Percentiles rank a stretch among this genome's conserved stretches.
These are phyloP conservation scores for Chlorophyllum brunneum DNA, from an alignment of 768 basidiomycete species.

Conservation along the genomic window DNA sequence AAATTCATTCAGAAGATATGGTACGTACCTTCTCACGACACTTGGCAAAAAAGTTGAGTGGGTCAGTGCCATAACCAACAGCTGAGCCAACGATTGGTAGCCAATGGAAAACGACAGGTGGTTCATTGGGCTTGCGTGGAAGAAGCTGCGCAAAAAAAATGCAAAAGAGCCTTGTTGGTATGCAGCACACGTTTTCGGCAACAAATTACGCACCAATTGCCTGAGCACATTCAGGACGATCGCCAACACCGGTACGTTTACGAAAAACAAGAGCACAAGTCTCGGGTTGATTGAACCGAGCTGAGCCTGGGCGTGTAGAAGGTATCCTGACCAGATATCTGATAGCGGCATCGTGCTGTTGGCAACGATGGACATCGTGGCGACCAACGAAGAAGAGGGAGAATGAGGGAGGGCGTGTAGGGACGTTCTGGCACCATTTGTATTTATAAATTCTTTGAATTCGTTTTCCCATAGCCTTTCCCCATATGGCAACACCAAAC, in stretches of 20 bases:
- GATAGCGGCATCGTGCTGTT: conserved; percentile 36
- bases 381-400: conserved; percentile 1
- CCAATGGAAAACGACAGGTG: conserved; percentile 92
- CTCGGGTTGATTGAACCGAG: conserved; percentile 33
- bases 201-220: conserved; percentile 61
- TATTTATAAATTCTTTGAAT: conserved; percentile 14
- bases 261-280: conserved; percentile 40
- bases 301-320: conserved; percentile 37
- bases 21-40: conserved; percentile 69
- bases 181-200: neutral
- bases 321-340: conserved; percentile 42
- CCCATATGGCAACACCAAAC: conserved; percentile 22
- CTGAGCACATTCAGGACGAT: conserved; percentile 72
- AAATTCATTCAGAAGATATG: neutral
- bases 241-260: conserved; percentile 66
- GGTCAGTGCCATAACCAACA: conserved; percentile 86
- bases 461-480: conserved; percentile 16
- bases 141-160: too few species aligned
- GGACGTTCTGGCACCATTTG: neutral
- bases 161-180: neutral
- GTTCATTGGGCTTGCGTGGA: conserved; percentile 66
- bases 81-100: conserved; percentile 90
- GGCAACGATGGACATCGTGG: conserved; percentile 34
- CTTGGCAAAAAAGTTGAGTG: conserved; percentile 79
- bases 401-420: neutral